phyloP scores from a whole-genome alignment of 2,329 filamentous ascomycete species.

The Penicillium vulpinum region DNA sequence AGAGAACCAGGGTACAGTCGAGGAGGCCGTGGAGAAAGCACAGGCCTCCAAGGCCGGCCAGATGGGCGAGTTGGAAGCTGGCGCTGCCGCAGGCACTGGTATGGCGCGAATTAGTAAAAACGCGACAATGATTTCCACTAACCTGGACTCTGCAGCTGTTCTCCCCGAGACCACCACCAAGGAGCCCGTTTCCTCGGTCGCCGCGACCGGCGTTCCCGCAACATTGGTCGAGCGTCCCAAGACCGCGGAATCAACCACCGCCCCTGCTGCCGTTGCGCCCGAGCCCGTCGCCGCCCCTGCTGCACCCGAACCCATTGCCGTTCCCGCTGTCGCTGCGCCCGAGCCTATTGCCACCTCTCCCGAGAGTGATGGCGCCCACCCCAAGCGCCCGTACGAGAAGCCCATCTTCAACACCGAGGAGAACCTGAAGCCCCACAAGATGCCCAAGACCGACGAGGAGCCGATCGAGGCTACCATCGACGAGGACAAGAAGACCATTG shows the following conservation, averaged over 20 bases:
- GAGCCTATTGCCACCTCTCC: constrained; percentile 4
- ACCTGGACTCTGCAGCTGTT: constrained; percentile 12
- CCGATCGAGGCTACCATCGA: constrained; percentile 14
- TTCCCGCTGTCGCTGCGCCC: constrained; percentile 7
- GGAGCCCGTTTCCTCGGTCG: constrained; percentile 18
- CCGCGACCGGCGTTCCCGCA: constrained; percentile 10
- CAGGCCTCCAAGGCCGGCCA: constrained; percentile 25
- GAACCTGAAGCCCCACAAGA: constrained; percentile 35
- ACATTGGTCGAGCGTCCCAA: constrained; percentile 17
- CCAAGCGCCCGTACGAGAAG: constrained; percentile 41
- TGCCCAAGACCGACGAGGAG: constrained; percentile 36
- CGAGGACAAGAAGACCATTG: constrained; percentile 19
- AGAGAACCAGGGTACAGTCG: constrained; percentile 13
- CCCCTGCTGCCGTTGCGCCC: constrained; percentile 3
- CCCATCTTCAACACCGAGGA: constrained; percentile 33
- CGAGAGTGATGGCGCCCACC: constrained; percentile 26
- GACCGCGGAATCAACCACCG: constrained; percentile 10
- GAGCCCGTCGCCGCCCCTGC: constrained; percentile 10
- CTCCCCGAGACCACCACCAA: constrained; percentile 24
- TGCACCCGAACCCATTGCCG: constrained; percentile 4
- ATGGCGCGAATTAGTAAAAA: constrained; percentile 7
- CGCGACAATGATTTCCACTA: not conserved
- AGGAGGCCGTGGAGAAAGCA: constrained; percentile 25
- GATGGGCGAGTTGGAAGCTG: constrained; percentile 17
- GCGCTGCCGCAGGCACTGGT: constrained; percentile 20